Base-by-base conservation (phyloP, 1,284 basidiomycete species). In the Heterobasidion parviporum region DNA sequence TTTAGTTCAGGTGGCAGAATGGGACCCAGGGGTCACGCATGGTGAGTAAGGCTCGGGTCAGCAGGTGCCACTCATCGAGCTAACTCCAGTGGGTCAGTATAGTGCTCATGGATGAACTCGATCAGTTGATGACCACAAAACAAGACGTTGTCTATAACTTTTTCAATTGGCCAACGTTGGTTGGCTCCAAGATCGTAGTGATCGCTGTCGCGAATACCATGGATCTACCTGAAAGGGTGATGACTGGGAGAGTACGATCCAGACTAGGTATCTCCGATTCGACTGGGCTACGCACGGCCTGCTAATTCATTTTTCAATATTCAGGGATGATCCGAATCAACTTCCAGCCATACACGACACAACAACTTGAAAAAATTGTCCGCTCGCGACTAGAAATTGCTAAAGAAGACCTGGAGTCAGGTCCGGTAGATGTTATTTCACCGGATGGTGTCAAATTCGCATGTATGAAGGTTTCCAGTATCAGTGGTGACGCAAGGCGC, bases 81-180 rank as follows among this genome's bases (percentile, higher is more conserved):
- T 51, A 16, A 35, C 20, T 51, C 43, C 41, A n/a, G 47, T 8
- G 14, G 10, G 26, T 26, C 26, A 98, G 94, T 57, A 89, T 99
- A 5, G 93, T 99, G 3, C 76, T 99, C 26, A 98, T 99, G 92
- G 96, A 99, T 68, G 96, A 99, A 71, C 80, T 99, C 2, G 96
- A 99, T 71, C 96, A 98, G 69, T 80, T 99, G 36, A 85, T 99
- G 60, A 98, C 96, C 0, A 78, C 88, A 20, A 96, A 97, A 67
- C 96, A 99, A 71, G 95, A 98, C 62, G 96, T 99, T 2, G 91
- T 99, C 45, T 99, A 99, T 74, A 98, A 98, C 69, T 96, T 99
- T 72, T 99, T 99, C 80, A 98, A 98, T 69, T 99, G 97, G 96
- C 97, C 96, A 1, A 95, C 93, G 9, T 77, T 96, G 57, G 80